phyloP scores from a whole-genome alignment of 2,329 filamentous ascomycete genomes.

The Ramichloridium luteum region DNA sequence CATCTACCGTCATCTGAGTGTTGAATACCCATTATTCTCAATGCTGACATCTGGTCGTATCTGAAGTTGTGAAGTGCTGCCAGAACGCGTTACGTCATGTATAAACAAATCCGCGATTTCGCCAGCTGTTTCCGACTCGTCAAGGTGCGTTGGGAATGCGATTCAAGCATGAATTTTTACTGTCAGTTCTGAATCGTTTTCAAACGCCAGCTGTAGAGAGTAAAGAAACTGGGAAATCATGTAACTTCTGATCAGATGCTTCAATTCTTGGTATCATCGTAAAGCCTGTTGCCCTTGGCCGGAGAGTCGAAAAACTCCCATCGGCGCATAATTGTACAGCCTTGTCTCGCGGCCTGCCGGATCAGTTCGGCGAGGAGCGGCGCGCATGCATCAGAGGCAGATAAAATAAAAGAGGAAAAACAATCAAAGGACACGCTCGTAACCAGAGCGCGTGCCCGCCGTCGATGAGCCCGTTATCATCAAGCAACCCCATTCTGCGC shows the following conservation, averaged over 20 bases:
- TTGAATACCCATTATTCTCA: no score
- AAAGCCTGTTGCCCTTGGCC: conserved; percentile 13
- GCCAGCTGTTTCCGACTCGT: no score
- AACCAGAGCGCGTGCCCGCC: conserved; percentile 22
- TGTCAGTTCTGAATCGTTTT: no score
- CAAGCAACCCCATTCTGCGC: conserved; percentile 22
- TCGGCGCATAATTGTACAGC: conserved; percentile 18
- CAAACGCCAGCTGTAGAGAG: no score
- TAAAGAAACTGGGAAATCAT: neutral
- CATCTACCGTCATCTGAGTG: no score
- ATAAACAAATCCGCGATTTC: no score
- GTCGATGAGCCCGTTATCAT: conserved; percentile 26
- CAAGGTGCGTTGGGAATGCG: no score
- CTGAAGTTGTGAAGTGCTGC: no score
- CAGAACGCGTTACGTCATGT: no score
- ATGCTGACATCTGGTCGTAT: no score
- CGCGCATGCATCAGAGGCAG: conserved; percentile 10
- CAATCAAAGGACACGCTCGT: conserved; percentile 14
- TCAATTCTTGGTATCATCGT: conserved; percentile 20
- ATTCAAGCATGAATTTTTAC: no score
- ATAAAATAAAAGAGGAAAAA: conserved; percentile 12
- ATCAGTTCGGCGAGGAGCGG: conserved; percentile 7
- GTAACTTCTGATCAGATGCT: conserved; percentile 14
- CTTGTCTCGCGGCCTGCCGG: conserved; percentile 16
- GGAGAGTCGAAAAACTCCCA: conserved; percentile 10